Base-by-base conservation (phyloP, 2,329 filamentous ascomycete species). In the Cladophialophora psammophila region DNA sequence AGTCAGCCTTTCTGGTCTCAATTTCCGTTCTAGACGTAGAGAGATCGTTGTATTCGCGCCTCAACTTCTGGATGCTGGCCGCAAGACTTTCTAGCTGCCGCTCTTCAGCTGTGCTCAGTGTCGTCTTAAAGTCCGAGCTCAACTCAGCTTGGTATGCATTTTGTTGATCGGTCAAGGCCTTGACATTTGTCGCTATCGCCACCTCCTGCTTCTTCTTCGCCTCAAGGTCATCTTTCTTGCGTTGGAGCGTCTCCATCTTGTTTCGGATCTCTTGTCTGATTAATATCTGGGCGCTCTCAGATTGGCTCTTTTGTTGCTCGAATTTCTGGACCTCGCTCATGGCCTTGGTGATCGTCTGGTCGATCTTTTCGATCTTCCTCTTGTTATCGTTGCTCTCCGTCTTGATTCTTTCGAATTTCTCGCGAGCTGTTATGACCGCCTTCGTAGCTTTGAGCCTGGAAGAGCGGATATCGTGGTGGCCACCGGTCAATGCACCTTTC, bases 401-500 rank as follows among this genome's bases (percentile, higher is more conserved):
- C 65, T 86, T 83, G 62, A 93, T 85, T 9, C 82, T 80, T 56
- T 97, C 93, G 71, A 88, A 91, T 74, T 92, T 89, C 59, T 89
- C 85, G 40, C 93, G 88, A 84, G 91, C 92, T 74, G 88, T 90
- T 63, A 89, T 88, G 36, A 94, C 87, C 5, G 88, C 85, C 67
- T 90, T 90, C 35, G 97, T 90, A 34, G 91, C 93, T 74, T 94
- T 90, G n/a, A 98, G 84, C 26, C 94, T 90, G 1, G 94, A 98
- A 72, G 90, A 90, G 38, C 91, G 87, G 10, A 91, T 88, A 76
- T 99, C 95, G 69, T 97, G 91, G 76, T 91, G 99, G 74, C 95
- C 95, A 83, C 95, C 95, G 57, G 93, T 97, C 82, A 99, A 88
- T 13, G 94, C 94, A 79, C 95, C 95, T 73, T 94, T 91, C 81